Percentiles rank a stretch among this genome's conserved stretches.
Conservation (phyloP, 2,329 filamentous ascomycete genomes). For the Trichoderma atrobrunneum region DNA sequence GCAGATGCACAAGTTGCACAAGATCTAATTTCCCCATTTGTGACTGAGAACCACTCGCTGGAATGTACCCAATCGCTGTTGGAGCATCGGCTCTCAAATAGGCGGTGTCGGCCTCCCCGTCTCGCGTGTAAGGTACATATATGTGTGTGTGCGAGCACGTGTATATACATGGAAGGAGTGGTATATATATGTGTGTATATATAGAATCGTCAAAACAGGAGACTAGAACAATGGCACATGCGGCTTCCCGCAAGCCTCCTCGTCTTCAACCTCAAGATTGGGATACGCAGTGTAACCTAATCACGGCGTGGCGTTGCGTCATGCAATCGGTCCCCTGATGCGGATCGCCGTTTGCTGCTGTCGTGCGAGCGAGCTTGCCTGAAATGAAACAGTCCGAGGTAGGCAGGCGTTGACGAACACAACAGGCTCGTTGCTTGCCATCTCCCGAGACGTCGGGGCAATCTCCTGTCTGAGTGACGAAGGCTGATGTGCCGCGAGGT, state of each 20-base stretch:
- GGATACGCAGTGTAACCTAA: conserved; percentile 18
- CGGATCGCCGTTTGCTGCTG: conserved; percentile 19
- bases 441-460: conserved; percentile 20
- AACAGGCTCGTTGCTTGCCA: conserved; percentile 15
- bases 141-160: background rate
- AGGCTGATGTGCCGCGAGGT: background rate
- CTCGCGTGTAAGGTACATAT: conserved; percentile 13
- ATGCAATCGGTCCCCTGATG: conserved; percentile 20
- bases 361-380: conserved; percentile 16
- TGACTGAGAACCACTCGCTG: conserved; percentile 11
- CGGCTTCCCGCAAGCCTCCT: conserved; percentile 15
- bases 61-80: conserved; percentile 17
- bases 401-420: conserved; percentile 22
- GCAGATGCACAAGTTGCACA: conserved; percentile 13
- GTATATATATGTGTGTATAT: background rate
- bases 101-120: conserved; percentile 18
- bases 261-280: conserved; percentile 20
- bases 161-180: background rate
- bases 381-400: conserved; percentile 21
- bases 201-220: background rate
- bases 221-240: conserved; percentile 13
- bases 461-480: conserved; percentile 15
- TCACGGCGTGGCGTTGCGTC: conserved; percentile 19
- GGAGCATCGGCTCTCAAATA: background rate
- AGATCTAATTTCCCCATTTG: conserved; percentile 17